Conservation (phyloP, 176 grass and related monocot genomes). For the Dactylis glomerata region DNA sequence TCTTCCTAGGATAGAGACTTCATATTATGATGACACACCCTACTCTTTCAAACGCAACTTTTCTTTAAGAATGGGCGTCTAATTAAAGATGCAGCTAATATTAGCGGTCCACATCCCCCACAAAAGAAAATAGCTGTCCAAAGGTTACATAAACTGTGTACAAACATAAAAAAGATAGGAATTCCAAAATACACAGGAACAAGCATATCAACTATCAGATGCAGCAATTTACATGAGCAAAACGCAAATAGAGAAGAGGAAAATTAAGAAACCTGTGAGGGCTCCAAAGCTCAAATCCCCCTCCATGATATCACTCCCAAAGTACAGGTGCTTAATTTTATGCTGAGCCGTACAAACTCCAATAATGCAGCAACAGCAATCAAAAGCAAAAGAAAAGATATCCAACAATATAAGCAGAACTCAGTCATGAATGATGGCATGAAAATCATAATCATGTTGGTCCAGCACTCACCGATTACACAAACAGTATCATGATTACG, state of each 20-base stretch:
- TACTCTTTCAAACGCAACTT: not conserved
- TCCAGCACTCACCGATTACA: conserved; percentile 34
- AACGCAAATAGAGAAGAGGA: not conserved
- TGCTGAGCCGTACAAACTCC: not conserved
- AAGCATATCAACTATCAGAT: not conserved
- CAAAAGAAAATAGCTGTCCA: not conserved
- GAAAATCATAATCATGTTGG: conserved; percentile 45
- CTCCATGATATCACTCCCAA: conserved; percentile 15
- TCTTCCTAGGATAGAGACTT: not conserved
- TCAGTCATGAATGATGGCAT: conserved; percentile 35
- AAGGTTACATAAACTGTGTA: not conserved
- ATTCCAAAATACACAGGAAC: not conserved
- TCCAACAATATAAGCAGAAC: not conserved
- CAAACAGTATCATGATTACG: conserved; percentile 39
- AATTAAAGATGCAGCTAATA: not conserved
- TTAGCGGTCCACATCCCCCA: not conserved
- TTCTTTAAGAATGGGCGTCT: not conserved
- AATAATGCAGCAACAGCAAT: conserved; percentile 39
- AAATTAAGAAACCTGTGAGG: not conserved
- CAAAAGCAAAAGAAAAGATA: conserved; percentile 33
- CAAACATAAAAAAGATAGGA: not conserved
- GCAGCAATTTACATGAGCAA: not conserved
- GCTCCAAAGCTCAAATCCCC: conserved; percentile 19
- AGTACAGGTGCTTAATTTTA: conserved; percentile 20
- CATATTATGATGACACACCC: not conserved